Base-by-base conservation (phyloP, 441 rosid species). In the Adansonia madagascariensis region DNA sequence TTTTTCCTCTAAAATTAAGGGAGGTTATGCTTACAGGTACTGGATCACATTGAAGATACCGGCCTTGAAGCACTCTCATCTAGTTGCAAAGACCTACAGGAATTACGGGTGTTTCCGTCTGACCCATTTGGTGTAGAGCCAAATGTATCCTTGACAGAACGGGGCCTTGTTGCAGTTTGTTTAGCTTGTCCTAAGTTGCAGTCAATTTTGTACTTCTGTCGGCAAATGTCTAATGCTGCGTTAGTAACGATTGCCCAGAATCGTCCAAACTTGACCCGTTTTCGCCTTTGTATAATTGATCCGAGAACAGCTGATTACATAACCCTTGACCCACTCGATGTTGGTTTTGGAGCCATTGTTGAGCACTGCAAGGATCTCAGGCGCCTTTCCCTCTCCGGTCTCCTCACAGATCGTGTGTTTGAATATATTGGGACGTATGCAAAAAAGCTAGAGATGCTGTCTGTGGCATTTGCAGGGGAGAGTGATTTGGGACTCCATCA, bases 401-500 rank as follows among this genome's bases (percentile, higher is more conserved):
- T 90, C 49, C 92, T 95, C 70, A 91, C 97, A 4, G 97, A 93
- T 70, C 88, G 86, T 7, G 94, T 88, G 66, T 95, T 95, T 59
- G 91, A 91, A 78, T 90, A 86, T 80, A 95, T 95, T 71, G 98
- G 95, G 53, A 86, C 84, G 35, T 80, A 89, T 47, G 97, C 92
- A 8, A 87, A 91, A 78, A 92, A 87, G 83, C 87, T 95, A 53
- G 91, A 87, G 82, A 95, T 95, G 98, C 87, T 95, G 3, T 95
- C 98, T 3, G 80, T 95, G 80, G 98, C 98, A 44, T 95, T 93
- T 63, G 98, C 98, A 4, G 98, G 98, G 71, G 91, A 95, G 18
- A 93, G 90, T 80, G 98, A 95, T 83, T 78, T 89, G 81, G 97
- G 91, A 77, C 97, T 94, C 73, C 97, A 93, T 79, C 89, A 93